These are phyloP conservation scores for Trypanosoma rangeli DNA, from an alignment of 208 protist genomes.

Conservation along the genomic window DNA sequence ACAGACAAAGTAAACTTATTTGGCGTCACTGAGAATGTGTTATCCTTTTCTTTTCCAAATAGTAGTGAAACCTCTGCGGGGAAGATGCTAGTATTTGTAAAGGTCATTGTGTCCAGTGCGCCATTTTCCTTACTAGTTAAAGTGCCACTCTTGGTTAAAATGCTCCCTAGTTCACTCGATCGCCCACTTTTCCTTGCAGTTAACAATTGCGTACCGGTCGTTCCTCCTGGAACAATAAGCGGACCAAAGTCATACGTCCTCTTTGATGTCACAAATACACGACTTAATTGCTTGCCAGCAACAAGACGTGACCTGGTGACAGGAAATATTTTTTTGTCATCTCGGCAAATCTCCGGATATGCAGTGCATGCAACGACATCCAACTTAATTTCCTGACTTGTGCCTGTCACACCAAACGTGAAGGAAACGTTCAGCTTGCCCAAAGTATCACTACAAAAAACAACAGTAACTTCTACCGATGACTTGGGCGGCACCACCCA, in stretches of 20 bases:
- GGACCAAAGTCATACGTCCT: slow-evolving; percentile 94
- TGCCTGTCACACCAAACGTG: slow-evolving; percentile 84
- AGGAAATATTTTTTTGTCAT: slow-evolving; percentile 87
- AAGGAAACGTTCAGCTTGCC: slow-evolving; percentile 38
- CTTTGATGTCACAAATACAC: slow-evolving; percentile 66
- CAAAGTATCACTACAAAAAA: slow-evolving; percentile 77
- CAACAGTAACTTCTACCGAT: slow-evolving; percentile 60
- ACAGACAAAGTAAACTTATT: slow-evolving; percentile 67
- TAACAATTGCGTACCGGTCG: not conserved
- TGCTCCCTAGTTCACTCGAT: not conserved
- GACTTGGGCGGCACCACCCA: slow-evolving; percentile 81
- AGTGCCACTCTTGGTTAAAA: not conserved
- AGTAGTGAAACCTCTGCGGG: slow-evolving; percentile 67
- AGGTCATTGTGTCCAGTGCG: slow-evolving; percentile 64
- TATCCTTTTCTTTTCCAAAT: slow-evolving; percentile 86
- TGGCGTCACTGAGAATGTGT: slow-evolving; percentile 79
- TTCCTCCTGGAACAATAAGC: slow-evolving; percentile 72
- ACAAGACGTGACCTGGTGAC: slow-evolving; percentile 34
- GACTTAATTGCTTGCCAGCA: slow-evolving; percentile 36
- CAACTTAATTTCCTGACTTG: slow-evolving; percentile 60
- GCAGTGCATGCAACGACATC: slow-evolving; percentile 43
- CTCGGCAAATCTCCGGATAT: slow-evolving; percentile 87
- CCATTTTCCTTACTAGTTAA: not conserved
- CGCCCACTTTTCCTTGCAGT: not conserved
- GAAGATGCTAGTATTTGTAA: slow-evolving; percentile 90